A percentile compares a stretch with the other conserved stretches of the same genome.
phyloP scores from a whole-genome alignment of 805 yeast species.

The Candida ponderosae region DNA sequence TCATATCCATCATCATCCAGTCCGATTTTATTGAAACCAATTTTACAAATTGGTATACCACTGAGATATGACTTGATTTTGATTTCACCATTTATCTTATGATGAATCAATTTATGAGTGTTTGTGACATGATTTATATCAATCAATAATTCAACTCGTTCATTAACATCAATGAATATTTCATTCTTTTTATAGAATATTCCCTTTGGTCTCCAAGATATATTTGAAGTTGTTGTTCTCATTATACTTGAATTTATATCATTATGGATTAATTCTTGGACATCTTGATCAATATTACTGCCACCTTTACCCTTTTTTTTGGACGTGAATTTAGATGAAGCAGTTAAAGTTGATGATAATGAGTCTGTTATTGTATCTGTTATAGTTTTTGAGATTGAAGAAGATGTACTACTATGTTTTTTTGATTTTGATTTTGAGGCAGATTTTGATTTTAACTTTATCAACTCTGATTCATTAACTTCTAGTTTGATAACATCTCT shows the following conservation, averaged over 20 bases:
- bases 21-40: conserved; percentile 67
- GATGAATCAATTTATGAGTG: conserved; percentile 49
- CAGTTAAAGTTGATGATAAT: too few species aligned
- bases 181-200: conserved; percentile 84
- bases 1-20: conserved; percentile 21
- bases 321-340: too few species aligned
- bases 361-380: too few species aligned
- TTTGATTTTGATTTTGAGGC: conserved; percentile 19
- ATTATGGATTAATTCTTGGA: conserved; percentile 6
- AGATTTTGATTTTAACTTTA: background rate
- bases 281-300: conserved; percentile 8
- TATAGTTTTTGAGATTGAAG: too few species aligned
- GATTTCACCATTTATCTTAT: conserved; percentile 66
- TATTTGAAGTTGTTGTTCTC: conserved; percentile 67
- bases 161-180: conserved; percentile 81
- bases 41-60: conserved; percentile 81
- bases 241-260: conserved; percentile 66
- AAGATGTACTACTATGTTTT: too few species aligned
- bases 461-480: conserved; percentile 29
- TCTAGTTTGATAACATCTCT: conserved; percentile 70
- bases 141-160: conserved; percentile 60
- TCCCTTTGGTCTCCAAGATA: conserved; percentile 92
- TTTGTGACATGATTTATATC: conserved; percentile 34
- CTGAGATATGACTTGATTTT: conserved; percentile 69
- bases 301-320: background rate